Conservation (phyloP, 2,329 filamentous ascomycete genomes). For the Neospermospora avenae region DNA sequence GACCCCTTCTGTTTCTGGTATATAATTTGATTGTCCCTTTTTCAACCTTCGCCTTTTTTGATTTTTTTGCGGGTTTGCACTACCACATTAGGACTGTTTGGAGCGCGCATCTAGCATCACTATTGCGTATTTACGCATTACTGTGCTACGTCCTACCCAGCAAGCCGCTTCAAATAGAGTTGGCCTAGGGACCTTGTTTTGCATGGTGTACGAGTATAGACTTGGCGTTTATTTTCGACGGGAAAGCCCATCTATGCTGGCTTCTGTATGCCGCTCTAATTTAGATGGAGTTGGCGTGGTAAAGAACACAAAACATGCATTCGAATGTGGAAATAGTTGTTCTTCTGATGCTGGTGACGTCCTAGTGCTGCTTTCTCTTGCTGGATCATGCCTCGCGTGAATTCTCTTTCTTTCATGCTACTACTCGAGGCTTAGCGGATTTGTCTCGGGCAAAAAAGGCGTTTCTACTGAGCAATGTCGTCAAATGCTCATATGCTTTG, state of each 20-base stretch:
- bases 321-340: too few relatives aligned
- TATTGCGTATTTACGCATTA: background rate
- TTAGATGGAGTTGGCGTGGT: too few relatives aligned
- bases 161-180: background rate
- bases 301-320: too few relatives aligned
- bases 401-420: too few relatives aligned
- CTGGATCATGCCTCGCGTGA: too few relatives aligned
- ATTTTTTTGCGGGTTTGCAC: background rate
- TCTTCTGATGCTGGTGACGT: too few relatives aligned
- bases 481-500: too few relatives aligned
- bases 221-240: background rate
- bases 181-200: background rate
- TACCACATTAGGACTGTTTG: background rate
- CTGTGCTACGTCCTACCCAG: background rate
- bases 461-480: too few relatives aligned
- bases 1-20: conserved; percentile 1
- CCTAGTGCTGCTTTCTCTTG: too few relatives aligned
- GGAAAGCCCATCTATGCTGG: background rate
- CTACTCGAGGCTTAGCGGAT: too few relatives aligned
- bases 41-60: background rate
- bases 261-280: background rate
- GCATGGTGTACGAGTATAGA: conserved; percentile 1
- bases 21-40: conserved; percentile 10
- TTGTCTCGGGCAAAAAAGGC: too few relatives aligned
- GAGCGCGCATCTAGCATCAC: background rate